Base-by-base conservation (phyloP, 192 early-diverging fungal genomes). In the Backusella liffmaniae region DNA sequence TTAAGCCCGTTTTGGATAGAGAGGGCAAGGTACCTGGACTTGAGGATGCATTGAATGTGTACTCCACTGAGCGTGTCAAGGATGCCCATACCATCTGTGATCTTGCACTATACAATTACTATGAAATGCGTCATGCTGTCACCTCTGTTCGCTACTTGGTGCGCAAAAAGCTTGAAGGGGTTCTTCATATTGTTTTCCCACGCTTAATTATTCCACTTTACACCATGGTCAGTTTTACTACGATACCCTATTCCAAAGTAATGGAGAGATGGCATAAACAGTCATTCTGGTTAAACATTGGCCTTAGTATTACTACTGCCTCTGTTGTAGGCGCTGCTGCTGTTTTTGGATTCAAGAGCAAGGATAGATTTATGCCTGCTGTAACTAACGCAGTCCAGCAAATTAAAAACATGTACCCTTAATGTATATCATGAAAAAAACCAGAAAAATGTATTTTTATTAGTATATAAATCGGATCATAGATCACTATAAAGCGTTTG, bases 171-270 rank as follows among this genome's bases (percentile, higher is more conserved):
- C 73, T 99, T 4, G 97, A 98, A 84, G 89, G 84, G 16, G 80
- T 85, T 68, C 62, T 98, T 77, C 94, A 98, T 78, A 66, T 85
- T 26, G 56, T 90, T 66, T 84, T 96, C 62, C 97, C 97, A 3
- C 75, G 70, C 5, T 59, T 66, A 10, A 81, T 97, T 35, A 93
- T 95, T 71, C 97, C 97, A 53, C 86, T 99, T 6, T 99, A 99
- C 75, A 95, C 95, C 21, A 98, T 99, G 96, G 94, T 99, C 66
- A 93, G 91, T 67, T 99, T 99, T 78, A 90, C 94, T 15, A 90
- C 91, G 15, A 90, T 94, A 5, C 96, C 93, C 10, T 99, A 99
- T 84, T 87, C 92, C 1, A 87, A 94, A 12, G 91, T 90, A 5
- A 79, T 88, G 53, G 49, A 67, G 4, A 82, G 84, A 5, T 86